Conservation (phyloP, 441 rosid genomes). For the Codiaeum variegatum region DNA sequence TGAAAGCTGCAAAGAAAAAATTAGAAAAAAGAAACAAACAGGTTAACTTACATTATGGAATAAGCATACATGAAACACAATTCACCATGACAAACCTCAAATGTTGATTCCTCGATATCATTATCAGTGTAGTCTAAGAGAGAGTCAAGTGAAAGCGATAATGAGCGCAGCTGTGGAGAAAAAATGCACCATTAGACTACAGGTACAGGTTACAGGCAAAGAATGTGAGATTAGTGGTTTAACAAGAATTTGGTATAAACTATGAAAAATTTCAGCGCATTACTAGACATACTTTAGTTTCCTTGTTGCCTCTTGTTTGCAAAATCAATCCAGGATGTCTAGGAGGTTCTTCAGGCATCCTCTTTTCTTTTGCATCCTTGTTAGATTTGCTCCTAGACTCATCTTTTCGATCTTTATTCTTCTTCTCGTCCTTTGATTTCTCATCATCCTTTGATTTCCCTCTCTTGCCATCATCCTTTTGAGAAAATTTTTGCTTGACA, state of each 20-base stretch:
- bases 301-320: constrained; percentile 57
- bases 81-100: constrained; percentile 55
- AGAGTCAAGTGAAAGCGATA: constrained; percentile 84
- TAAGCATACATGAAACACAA: background rate
- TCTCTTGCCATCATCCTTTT: constrained; percentile 41
- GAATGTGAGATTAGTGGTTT: background rate
- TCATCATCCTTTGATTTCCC: constrained; percentile 40
- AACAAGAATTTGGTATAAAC: background rate
- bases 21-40: constrained; percentile 7
- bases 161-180: constrained; percentile 54
- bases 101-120: constrained; percentile 83
- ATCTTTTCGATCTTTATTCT: constrained; percentile 44
- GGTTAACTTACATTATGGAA: background rate
- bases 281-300: constrained; percentile 57
- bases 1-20: constrained; percentile 61
- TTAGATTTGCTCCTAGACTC: constrained; percentile 40
- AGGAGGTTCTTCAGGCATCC: constrained; percentile 71
- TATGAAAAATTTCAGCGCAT: background rate
- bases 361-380: constrained; percentile 62
- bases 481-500: constrained; percentile 39
- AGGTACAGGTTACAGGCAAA: background rate
- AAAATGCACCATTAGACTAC: constrained; percentile 17
- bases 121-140: constrained; percentile 88
- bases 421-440: constrained; percentile 48
- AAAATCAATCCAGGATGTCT: constrained; percentile 83